A percentile compares a stretch with the other conserved stretches of the same genome.
Evolutionary conservation across 371 early-diverging fungal species (phyloP).

Genomic region (Hamiltosporidium tvaerminnensis): DNA sequence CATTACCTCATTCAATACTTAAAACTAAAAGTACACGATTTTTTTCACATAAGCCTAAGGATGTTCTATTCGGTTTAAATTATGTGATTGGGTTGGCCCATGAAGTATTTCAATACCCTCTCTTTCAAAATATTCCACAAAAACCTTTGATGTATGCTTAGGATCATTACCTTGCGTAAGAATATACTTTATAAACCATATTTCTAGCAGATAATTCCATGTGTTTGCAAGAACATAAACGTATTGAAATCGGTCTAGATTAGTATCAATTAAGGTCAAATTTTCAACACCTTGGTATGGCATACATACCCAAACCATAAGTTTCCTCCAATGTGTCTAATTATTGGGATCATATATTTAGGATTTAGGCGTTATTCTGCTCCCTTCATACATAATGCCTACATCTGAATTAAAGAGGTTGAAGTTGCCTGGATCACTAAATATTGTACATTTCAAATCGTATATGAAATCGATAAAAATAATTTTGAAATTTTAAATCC

Average conservation of each 20-base stretch:
- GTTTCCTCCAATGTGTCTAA: no score
- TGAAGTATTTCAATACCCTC: slow-evolving; percentile 5
- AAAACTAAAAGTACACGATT: no score
- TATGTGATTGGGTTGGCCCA: slow-evolving; percentile 15
- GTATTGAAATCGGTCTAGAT: neutral
- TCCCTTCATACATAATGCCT: no score
- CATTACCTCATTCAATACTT: no score
- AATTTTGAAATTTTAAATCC: no score
- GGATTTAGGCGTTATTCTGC: no score
- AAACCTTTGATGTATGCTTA: neutral
- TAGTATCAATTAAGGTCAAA: neutral
- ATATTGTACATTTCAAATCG: no score
- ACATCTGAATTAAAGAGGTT: no score
- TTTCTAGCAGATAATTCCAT: neutral
- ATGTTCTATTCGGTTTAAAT: slow-evolving; percentile 22
- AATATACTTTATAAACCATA: neutral
- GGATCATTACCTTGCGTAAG: slow-evolving; percentile 24
- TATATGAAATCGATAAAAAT: no score
- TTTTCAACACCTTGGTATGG: slow-evolving; percentile 6
- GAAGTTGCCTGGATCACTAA: no score
- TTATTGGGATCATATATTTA: no score
- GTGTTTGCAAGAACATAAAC: neutral
- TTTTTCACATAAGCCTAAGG: slow-evolving; percentile 11
- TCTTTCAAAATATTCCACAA: slow-evolving; percentile 1
- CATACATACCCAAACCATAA: slow-evolving; percentile 14